These are phyloP conservation scores for Fomitopsis palustris DNA, from an alignment of 1,284 basidiomycete species.

Conservation along the genomic window DNA sequence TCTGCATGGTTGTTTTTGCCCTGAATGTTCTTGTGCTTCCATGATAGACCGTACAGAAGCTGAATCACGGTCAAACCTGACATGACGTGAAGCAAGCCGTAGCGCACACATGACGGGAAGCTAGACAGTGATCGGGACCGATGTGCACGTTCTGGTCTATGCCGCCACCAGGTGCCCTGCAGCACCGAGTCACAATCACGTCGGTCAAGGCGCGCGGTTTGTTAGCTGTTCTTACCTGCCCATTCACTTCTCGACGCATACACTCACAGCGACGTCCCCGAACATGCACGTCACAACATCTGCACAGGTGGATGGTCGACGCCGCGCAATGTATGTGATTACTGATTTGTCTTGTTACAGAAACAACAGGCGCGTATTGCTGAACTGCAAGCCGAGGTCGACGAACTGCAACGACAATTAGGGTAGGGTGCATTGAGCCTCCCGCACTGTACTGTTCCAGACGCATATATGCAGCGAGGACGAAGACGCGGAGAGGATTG, in stretches of 20 bases:
- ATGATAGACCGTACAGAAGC: background rate
- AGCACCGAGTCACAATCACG: background rate
- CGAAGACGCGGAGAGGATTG: slow-evolving; percentile 61
- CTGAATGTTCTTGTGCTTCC: background rate
- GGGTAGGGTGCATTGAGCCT: slow-evolving; percentile 39
- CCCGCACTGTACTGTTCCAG: background rate
- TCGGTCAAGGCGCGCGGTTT: background rate
- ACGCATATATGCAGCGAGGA: slow-evolving; percentile 32
- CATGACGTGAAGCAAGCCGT: background rate
- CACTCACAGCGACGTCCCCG: background rate
- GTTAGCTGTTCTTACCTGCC: background rate
- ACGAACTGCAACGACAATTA: slow-evolving; percentile 45
- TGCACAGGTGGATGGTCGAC: slow-evolving; percentile 14
- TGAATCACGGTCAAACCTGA: background rate
- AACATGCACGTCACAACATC: background rate
- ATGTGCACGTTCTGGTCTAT: too few species aligned
- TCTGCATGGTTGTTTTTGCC: background rate
- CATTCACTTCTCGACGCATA: background rate
- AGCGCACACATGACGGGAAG: too few species aligned
- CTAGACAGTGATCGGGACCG: too few species aligned
- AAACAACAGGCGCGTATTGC: slow-evolving; percentile 51
- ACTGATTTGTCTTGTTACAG: slow-evolving; percentile 25
- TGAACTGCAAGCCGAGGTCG: slow-evolving; percentile 51
- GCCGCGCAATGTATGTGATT: background rate
- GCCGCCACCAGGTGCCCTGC: too few species aligned